Evolutionary conservation across 805 yeast genomes (phyloP).

Genomic region (Teunomyces kruisii): DNA sequence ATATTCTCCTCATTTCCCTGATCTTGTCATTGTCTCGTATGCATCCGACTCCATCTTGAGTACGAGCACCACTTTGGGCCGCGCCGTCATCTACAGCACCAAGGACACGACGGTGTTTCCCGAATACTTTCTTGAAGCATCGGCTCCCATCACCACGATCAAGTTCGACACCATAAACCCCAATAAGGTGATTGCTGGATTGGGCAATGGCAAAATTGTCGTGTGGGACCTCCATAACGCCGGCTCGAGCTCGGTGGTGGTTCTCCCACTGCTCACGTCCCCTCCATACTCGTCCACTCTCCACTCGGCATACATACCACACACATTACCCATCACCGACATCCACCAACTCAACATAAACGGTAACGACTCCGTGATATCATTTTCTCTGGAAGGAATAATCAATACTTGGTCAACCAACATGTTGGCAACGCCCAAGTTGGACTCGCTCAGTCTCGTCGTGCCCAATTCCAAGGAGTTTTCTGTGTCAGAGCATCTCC

Average conservation of each 20-base stretch:
- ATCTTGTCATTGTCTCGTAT: constrained; percentile 12
- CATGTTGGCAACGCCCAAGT: constrained; percentile 29
- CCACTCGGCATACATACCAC: constrained; percentile 11
- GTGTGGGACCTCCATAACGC: constrained; percentile 45
- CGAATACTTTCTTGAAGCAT: constrained; percentile 41
- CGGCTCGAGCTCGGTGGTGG: constrained; percentile 10
- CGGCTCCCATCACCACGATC: constrained; percentile 38
- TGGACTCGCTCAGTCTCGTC: constrained; percentile 13
- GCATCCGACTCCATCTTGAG: neutral
- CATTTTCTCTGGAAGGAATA: constrained; percentile 25
- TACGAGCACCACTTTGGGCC: constrained; percentile 5
- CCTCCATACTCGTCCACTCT: constrained; percentile 18
- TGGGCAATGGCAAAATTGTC: constrained; percentile 49
- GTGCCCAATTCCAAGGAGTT: constrained; percentile 9
- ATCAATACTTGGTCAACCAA: constrained; percentile 36
- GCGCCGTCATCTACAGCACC: constrained; percentile 12
- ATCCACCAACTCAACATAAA: constrained; percentile 21
- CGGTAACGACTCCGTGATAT: constrained; percentile 19
- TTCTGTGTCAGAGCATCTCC: constrained; percentile 8
- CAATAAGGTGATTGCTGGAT: constrained; percentile 47
- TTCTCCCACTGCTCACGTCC: constrained; percentile 22
- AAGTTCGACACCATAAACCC: constrained; percentile 41
- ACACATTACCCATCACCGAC: constrained; percentile 21
- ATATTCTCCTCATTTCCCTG: constrained; percentile 14
- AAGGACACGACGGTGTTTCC: constrained; percentile 15